Base-by-base conservation (phyloP, 495 filamentous ascomycete species). In the Xylaria castorea region DNA sequence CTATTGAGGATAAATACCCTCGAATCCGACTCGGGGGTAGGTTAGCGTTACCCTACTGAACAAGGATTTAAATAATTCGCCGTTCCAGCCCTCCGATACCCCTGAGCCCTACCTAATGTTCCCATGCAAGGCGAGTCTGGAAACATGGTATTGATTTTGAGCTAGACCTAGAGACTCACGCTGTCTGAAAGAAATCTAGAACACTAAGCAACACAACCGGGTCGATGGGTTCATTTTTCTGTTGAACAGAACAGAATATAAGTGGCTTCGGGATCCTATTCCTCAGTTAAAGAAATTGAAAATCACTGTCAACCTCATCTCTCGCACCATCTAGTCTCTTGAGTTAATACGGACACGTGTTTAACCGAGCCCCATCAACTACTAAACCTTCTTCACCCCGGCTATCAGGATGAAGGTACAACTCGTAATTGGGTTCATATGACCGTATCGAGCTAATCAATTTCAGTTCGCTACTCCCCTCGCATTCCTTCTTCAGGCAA, bases 361-460 rank as follows among this genome's bases (percentile, higher is more conserved):
- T 38, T n/a, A 61, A 61, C 22, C 20, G 32, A 38, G 58, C n/a
- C 32, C 2, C 38, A 5, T 38, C 20, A 18, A 22, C 11, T 32
- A 36, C 46, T 9, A 38, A 66, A 20, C 30, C 32, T 30, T 38
- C 27, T 38, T 53, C 32, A 32, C 16, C 18, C 14, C 30, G 18
- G 18, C 32, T 34, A 20, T 51, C 64, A 66, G 53, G 64, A 66
- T 66, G 64, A 66, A 66, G 64, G 64, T 66, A 66, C 20, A 18
- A n/a, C 4, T 20, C 48, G 8, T 25, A 38, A 30, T 51, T 16
- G n/a, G 18, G 5, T 34, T 9, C 42, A 27, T 25, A 50, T 22
- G 20, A 46, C 18, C 5, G 32, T 20, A 38, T 53, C 44, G 46
- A 51, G 46, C 64, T 66, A 66, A 66, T 25, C 46, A 12, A 38